Conservation (phyloP, 495 filamentous ascomycete genomes). For the Neurospora sp. region DNA sequence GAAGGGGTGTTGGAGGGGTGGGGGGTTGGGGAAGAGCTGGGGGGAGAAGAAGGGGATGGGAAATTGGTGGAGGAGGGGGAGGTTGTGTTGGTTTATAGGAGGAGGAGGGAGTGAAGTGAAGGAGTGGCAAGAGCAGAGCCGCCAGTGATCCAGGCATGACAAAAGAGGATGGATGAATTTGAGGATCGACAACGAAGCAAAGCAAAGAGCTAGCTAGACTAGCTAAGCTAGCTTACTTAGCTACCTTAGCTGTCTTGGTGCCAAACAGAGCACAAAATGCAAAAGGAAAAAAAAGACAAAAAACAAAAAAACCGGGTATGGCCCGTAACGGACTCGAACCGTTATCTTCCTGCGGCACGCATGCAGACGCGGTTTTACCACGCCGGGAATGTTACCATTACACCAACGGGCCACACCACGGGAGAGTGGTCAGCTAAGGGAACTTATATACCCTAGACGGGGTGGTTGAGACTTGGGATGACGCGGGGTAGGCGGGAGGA, state of each 20-base stretch:
- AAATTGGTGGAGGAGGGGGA: constrained; percentile 14
- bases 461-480: not conserved
- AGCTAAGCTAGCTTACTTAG: too few relatives aligned
- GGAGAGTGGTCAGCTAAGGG: too few relatives aligned
- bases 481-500: not conserved
- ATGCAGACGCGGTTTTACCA: not conserved
- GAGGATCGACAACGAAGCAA: not conserved
- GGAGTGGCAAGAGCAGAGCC: not conserved
- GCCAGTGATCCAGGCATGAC: not conserved
- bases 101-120: not conserved
- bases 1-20: constrained; percentile 1
- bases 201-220: not conserved
- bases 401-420: not conserved
- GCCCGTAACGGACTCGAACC: not conserved
- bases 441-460: not conserved
- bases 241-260: not conserved
- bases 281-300: not conserved
- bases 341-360: not conserved
- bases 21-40: constrained; percentile 2
- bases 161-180: not conserved
- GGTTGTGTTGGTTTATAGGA: constrained; percentile 9
- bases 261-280: not conserved
- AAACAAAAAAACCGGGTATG: not conserved
- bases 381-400: not conserved
- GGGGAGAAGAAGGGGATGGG: not conserved